A percentile compares a stretch with the other conserved stretches of the same genome.
phyloP scores from a whole-genome alignment of 2,329 filamentous ascomycete genomes.

The Didymella exigua region DNA sequence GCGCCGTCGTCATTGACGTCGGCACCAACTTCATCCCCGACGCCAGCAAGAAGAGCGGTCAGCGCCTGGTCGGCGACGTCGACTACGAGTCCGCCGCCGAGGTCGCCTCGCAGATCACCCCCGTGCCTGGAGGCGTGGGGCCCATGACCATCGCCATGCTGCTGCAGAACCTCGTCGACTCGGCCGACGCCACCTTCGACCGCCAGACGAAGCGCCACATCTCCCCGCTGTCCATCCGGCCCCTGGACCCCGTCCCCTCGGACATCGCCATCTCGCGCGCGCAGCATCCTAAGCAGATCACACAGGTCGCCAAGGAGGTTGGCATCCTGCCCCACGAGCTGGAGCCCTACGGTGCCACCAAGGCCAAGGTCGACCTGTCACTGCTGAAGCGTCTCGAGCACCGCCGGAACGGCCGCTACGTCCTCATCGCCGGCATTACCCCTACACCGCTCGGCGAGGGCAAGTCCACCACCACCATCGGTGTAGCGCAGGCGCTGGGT shows the following conservation, averaged over 20 bases:
- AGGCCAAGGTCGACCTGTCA: slow-evolving; percentile 89
- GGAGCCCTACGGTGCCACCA: slow-evolving; percentile 92
- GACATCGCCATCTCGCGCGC: slow-evolving; percentile 91
- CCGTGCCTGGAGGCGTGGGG: slow-evolving; percentile 93
- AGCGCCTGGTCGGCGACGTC: slow-evolving; percentile 92
- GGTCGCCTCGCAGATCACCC: slow-evolving; percentile 91
- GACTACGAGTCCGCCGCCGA: slow-evolving; percentile 84
- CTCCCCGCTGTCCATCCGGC: slow-evolving; percentile 79
- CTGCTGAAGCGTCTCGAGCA: slow-evolving; percentile 84
- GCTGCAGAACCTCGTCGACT: slow-evolving; percentile 90
- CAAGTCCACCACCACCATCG: slow-evolving; percentile 97
- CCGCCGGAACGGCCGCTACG: slow-evolving; percentile 85
- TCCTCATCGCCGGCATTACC: slow-evolving; percentile 94
- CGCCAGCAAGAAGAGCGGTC: slow-evolving; percentile 85
- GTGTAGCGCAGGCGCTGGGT: slow-evolving; percentile 88
- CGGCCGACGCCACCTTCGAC: slow-evolving; percentile 81
- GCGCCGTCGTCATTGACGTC: slow-evolving; percentile 95
- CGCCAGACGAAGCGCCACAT: slow-evolving; percentile 80
- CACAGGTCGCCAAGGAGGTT: slow-evolving; percentile 79
- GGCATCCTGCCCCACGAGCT: slow-evolving; percentile 88
- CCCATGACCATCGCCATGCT: slow-evolving; percentile 99
- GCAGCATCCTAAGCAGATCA: slow-evolving; percentile 92
- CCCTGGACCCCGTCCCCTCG: slow-evolving; percentile 83
- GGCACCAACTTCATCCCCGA: slow-evolving; percentile 96
- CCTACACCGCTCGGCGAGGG: slow-evolving; percentile 96